Percentiles rank a stretch among this genome's conserved stretches.
These are phyloP conservation scores for Fusarium camptoceras DNA, from an alignment of 2,329 filamentous ascomycete species.

Conservation along the genomic window DNA sequence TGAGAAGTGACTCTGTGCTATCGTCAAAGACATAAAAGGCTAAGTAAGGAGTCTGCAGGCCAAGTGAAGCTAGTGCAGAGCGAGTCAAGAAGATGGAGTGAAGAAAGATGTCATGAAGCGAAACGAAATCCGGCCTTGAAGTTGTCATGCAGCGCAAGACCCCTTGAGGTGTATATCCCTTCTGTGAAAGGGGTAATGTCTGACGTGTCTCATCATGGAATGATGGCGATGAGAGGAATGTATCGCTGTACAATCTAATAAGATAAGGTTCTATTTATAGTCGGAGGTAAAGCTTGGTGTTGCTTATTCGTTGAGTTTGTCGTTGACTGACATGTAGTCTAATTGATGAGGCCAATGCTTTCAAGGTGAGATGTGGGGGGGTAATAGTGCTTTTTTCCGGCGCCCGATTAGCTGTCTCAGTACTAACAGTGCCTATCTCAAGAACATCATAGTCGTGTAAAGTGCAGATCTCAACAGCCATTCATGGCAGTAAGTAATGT, in stretches of 20 bases:
- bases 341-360: background rate
- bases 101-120: background rate
- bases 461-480: background rate
- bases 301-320: background rate
- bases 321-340: background rate
- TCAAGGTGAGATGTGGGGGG: background rate
- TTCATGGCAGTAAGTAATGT: background rate
- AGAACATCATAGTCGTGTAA: background rate
- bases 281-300: background rate
- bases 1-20: background rate
- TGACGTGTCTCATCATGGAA: background rate
- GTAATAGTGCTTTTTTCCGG: background rate
- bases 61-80: background rate
- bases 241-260: background rate
- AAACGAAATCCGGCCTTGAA: background rate
- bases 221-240: conserved; percentile 3
- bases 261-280: background rate
- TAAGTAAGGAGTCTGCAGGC: background rate
- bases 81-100: background rate
- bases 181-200: conserved; percentile 12
- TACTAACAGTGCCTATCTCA: background rate
- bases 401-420: background rate
- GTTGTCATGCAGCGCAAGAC: background rate
- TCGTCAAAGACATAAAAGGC: conserved; percentile 10
- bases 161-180: conserved; percentile 3